Evolutionary conservation across 257 asterid species (phyloP), one percentile per base, ranked within the genome.

Genomic region (Capsicum rhomboideum): DNA sequence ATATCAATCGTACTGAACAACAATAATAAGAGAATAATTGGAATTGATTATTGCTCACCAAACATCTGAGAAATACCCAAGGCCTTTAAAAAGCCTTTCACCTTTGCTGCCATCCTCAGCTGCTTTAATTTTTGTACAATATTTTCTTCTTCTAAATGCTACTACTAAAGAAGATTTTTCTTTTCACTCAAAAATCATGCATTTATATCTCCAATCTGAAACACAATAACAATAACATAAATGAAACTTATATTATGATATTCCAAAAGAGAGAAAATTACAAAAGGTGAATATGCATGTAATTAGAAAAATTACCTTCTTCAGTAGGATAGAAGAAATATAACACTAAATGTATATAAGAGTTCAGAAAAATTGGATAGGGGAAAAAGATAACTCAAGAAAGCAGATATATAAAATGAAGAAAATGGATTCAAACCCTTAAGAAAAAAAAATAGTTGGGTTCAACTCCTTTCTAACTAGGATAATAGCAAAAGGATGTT

Each of bases 41-140:
- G 4, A 34, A 34, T 34, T 34, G 40, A 34, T 5, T 34, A 34
- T 14, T 3, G 21, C 86, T 59, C 21, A 84, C 86, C 86, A 84
- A 84, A 84, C 80, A 84, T 77, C 42, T 61, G 77, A 44, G 86
- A 84, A 74, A 84, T 84, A 66, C 52, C 44, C 26, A 84, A 20
- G 44, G 56, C 83, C 80, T 37, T 83, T 14, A 77, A 34, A 2
- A 83, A 52, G 63, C 83, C 64, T 74, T 84, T 77, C 75, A 77
- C 74, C 55, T 74, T 74, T 29, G 61, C 34, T 12, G 78, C 74
- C 75, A 84, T 84, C 58, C 28, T 63, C 85, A 80, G 55, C 28
- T 18, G 53, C 17, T 72, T 20, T n/a, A 34, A 34, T 34, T 53
- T 10, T 6, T 7, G 10, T 16, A 34, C 4, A 34, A 34, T 34